Base-by-base conservation (phyloP, 2,329 filamentous ascomycete species). In the Aspergillus glaucus region DNA sequence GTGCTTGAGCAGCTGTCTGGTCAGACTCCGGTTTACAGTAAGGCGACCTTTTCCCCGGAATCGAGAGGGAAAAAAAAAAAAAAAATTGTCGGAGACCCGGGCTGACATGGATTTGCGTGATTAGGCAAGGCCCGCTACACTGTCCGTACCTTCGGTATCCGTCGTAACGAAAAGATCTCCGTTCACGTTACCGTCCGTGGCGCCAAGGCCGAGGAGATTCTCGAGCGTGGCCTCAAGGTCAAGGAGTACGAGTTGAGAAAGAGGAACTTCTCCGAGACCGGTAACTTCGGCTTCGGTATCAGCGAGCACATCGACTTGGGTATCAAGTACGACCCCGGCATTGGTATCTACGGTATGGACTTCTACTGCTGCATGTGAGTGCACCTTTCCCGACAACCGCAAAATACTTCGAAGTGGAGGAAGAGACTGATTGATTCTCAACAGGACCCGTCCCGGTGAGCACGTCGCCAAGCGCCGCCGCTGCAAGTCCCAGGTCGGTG, bases 161-260 rank as follows among this genome's bases (percentile, higher is more conserved):
- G 93, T 77, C 92, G 93, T 90, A 98, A 98, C 87, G 93, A 98
- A 78, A 97, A 96, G 88, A 98, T 98, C 72, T 81, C 93, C 63
- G 93, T 98, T 65, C 93, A 98, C 82, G 93, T 98, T 73, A 98
- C 93, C 73, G 91, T 98, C 79, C 93, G 93, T 75, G 93, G 93
- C 73, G 91, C 93, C 78, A 96, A 88, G 87, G 93, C 93, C 58
- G 93, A 98, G 85, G 93, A 98, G 80, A 98, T 98, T 71, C 87
- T 98, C 73, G 93, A 98, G 88, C 92, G 93, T 84, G 93, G 93
- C 75, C 87, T 98, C 75, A 98, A 98, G 87, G 93, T 98, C 85
- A 98, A 98, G 90, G 93, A 98, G 81, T 98, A 98, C 82, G 93
- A 98, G 79, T 83, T 98, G 69, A 87, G 89, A 80, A 95, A 93